Conservation (phyloP, 257 asterid genomes). For the Solanum habrochaites region DNA sequence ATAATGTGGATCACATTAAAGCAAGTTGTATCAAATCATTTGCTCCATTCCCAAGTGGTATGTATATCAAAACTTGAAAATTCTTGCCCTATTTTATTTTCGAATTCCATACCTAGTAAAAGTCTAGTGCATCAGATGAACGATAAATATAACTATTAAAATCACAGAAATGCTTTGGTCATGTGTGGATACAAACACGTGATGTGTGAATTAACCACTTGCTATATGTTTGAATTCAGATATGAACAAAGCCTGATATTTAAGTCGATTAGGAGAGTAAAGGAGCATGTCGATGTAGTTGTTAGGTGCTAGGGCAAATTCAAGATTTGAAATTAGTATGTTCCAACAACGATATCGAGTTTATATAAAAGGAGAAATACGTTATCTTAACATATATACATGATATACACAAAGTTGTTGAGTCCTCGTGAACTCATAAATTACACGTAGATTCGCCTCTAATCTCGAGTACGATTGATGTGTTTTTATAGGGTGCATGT, state of each 20-base stretch:
- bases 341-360: neutral
- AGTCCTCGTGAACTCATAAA: neutral
- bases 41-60: slow-evolving; percentile 91
- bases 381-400: neutral
- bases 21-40: slow-evolving; percentile 80
- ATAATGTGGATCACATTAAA: slow-evolving; percentile 47
- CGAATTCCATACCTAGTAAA: rapidly evolving
- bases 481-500: slow-evolving; percentile 62
- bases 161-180: neutral
- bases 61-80: neutral
- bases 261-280: neutral
- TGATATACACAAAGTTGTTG: neutral
- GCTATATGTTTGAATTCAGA: neutral
- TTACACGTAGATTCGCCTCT: neutral
- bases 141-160: neutral
- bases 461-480: neutral
- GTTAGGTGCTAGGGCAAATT: rapidly evolving
- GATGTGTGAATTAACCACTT: neutral
- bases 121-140: neutral
- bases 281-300: neutral
- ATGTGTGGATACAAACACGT: neutral
- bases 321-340: neutral
- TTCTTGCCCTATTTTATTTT: neutral
- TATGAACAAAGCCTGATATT: neutral
- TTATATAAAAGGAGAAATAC: neutral